These are phyloP conservation scores for Mycena maculata DNA, from an alignment of 768 basidiomycete genomes.

Conservation along the genomic window DNA sequence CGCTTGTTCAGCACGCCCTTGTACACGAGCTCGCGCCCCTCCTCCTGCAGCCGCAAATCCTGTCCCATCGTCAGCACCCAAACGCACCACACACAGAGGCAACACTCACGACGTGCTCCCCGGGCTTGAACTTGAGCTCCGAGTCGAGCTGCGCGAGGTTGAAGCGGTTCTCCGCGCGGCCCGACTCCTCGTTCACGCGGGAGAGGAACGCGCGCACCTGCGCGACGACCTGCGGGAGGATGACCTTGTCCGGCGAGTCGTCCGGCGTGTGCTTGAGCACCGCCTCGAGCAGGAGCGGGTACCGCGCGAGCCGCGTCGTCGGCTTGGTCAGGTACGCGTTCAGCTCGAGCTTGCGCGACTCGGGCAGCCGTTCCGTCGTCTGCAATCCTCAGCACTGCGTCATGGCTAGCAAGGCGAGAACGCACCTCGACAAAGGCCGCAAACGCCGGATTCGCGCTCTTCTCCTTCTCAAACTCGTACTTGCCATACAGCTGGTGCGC, in stretches of 20 bases:
- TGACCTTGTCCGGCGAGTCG: constrained; percentile 86
- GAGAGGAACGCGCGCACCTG: constrained; percentile 85
- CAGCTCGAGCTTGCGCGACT: constrained; percentile 95
- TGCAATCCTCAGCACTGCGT: constrained; percentile 41
- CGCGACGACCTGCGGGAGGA: constrained; percentile 79
- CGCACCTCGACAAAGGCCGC: constrained; percentile 94
- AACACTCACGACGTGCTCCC: constrained; percentile 85
- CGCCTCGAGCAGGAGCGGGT: constrained; percentile 92
- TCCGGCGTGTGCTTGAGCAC: constrained; percentile 93
- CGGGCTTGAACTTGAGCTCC: constrained; percentile 89
- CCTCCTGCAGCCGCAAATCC: constrained; percentile 89
- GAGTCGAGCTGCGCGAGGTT: constrained; percentile 94
- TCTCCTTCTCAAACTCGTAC: constrained; percentile 99
- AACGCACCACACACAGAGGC: neutral
- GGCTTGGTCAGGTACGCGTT: constrained; percentile 99
- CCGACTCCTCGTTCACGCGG: constrained; percentile 93
- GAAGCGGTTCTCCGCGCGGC: constrained; percentile 96
- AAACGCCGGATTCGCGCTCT: constrained; percentile 91
- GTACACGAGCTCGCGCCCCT: constrained; percentile 90
- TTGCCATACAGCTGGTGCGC: constrained; percentile 98
- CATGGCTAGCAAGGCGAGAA: neutral
- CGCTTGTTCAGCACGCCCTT: constrained; percentile 92
- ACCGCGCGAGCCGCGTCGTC: constrained; percentile 96
- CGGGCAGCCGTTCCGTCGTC: constrained; percentile 92
- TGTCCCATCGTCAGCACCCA: constrained; percentile 43